Evolutionary conservation across 768 basidiomycete genomes (phyloP).

Genomic region (Lactarius pseudohatsudake): DNA sequence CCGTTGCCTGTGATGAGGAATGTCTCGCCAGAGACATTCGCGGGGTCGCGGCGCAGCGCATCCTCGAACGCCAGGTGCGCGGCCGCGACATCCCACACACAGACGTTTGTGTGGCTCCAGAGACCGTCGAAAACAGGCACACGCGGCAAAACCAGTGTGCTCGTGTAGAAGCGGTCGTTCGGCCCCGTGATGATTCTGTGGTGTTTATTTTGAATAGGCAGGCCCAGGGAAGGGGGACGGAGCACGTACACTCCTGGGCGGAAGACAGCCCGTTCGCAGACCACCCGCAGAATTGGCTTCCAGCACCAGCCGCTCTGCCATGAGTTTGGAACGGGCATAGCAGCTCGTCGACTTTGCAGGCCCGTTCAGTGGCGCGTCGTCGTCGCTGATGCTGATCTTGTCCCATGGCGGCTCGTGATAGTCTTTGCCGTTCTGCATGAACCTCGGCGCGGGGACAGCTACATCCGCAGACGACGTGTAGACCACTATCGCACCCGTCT

Average conservation of each 20-base stretch:
- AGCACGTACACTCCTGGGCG: slow-evolving; percentile 37
- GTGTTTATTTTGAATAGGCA: too few relatives aligned
- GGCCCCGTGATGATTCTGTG: slow-evolving; percentile 39
- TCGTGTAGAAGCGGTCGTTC: slow-evolving; percentile 37
- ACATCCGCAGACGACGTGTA: slow-evolving; percentile 50
- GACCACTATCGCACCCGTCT: slow-evolving; percentile 43
- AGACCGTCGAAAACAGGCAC: slow-evolving; percentile 37
- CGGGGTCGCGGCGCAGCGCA: slow-evolving; percentile 33
- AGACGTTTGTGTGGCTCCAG: slow-evolving; percentile 36
- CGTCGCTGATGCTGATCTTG: slow-evolving; percentile 41
- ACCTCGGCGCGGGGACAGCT: slow-evolving; percentile 43
- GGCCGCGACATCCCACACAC: slow-evolving; percentile 41
- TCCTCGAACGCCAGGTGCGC: slow-evolving; percentile 39
- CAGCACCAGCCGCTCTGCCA: slow-evolving; percentile 54
- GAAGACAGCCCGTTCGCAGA: slow-evolving; percentile 45
- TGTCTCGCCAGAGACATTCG: slow-evolving; percentile 36
- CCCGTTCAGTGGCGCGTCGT: slow-evolving; percentile 48
- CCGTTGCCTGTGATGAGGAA: slow-evolving; percentile 40
- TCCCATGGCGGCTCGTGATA: slow-evolving; percentile 18
- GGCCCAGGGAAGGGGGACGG: neutral
- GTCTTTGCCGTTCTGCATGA: slow-evolving; percentile 35
- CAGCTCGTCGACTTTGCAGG: slow-evolving; percentile 43
- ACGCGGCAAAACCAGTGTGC: slow-evolving; percentile 36
- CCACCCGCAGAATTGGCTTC: slow-evolving; percentile 49
- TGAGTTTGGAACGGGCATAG: slow-evolving; percentile 56